Percentiles rank a stretch among this genome's conserved stretches.
phyloP scores from a whole-genome alignment of 2,329 filamentous ascomycete species.

The Albifimbria verrucaria region DNA sequence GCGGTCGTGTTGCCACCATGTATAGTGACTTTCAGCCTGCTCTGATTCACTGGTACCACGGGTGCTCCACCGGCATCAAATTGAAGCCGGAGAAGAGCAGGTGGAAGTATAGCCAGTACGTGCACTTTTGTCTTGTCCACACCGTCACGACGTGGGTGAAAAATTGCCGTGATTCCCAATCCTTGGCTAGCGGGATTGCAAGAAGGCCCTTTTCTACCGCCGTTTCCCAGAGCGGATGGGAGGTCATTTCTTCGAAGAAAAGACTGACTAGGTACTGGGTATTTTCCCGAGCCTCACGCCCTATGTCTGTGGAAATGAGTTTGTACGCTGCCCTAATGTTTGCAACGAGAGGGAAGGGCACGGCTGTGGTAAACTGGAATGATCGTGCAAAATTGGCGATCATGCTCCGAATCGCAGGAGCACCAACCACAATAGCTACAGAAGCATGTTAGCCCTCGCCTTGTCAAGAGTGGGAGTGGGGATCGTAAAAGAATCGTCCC shows the following conservation, averaged over 20 bases:
- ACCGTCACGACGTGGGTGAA: slow-evolving; percentile 27
- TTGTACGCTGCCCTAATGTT: too few relatives aligned
- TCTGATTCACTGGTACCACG: slow-evolving; percentile 29
- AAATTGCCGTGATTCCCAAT: slow-evolving; percentile 18
- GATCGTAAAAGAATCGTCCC: too few relatives aligned
- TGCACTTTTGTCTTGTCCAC: slow-evolving; percentile 19
- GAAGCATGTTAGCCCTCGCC: too few relatives aligned
- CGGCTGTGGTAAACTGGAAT: too few relatives aligned
- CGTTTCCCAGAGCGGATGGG: slow-evolving; percentile 16
- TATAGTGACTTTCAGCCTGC: slow-evolving; percentile 34
- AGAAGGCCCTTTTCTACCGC: slow-evolving; percentile 23
- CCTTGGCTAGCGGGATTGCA: slow-evolving; percentile 21
- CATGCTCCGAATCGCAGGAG: too few relatives aligned
- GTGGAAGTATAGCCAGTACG: slow-evolving; percentile 20
- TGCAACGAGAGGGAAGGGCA: too few relatives aligned
- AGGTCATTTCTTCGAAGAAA: slow-evolving; percentile 22
- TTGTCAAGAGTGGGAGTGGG: too few relatives aligned
- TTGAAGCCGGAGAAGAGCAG: slow-evolving; percentile 13
- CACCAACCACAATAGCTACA: too few relatives aligned
- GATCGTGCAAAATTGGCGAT: too few relatives aligned
- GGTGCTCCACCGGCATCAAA: slow-evolving; percentile 26
- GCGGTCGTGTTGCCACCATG: slow-evolving; percentile 36
- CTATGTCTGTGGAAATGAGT: too few relatives aligned
- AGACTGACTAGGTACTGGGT: too few relatives aligned
- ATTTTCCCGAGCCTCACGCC: too few relatives aligned